A percentile compares a stretch with the other conserved stretches of the same genome.
These are phyloP conservation scores for Isoetes taiwanensis DNA, from an alignment of 75 land plant species.

Conservation along the genomic window DNA sequence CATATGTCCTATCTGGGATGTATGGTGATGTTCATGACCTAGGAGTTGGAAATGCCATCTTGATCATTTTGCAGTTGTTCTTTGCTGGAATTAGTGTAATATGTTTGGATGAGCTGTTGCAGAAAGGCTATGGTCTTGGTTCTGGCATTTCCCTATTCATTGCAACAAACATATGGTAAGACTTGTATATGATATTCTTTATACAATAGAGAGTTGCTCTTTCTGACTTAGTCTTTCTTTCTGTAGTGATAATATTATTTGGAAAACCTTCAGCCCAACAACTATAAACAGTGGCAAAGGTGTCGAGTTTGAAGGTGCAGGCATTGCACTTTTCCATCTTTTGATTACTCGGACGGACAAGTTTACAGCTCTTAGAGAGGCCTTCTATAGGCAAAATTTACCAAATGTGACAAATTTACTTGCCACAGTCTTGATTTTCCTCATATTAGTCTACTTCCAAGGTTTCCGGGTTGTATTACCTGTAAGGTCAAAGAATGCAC, in stretches of 20 bases:
- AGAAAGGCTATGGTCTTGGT: slow-evolving; percentile 87
- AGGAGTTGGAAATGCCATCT: slow-evolving; percentile 80
- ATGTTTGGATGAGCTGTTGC: slow-evolving; percentile 68
- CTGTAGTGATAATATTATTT: slow-evolving; percentile 57
- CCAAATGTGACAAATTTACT: slow-evolving; percentile 57
- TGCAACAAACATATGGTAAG: slow-evolving; percentile 82
- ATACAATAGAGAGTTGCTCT: too few species aligned
- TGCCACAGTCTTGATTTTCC: slow-evolving; percentile 53
- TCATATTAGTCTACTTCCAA: slow-evolving; percentile 62
- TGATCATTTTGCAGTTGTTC: slow-evolving; percentile 66
- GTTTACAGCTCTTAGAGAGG: slow-evolving; percentile 48
- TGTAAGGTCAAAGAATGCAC: slow-evolving; percentile 60
- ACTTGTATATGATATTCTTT: not conserved
- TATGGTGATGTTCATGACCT: slow-evolving; percentile 70
- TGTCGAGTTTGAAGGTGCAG: slow-evolving; percentile 64
- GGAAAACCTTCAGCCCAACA: slow-evolving; percentile 65
- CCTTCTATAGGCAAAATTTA: slow-evolving; percentile 58
- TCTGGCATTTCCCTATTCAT: slow-evolving; percentile 85
- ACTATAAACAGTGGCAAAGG: slow-evolving; percentile 61
- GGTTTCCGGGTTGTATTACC: slow-evolving; percentile 68
- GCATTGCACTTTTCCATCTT: slow-evolving; percentile 52
- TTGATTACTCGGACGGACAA: slow-evolving; percentile 53
- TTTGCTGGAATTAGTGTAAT: slow-evolving; percentile 79
- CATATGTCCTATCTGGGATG: slow-evolving; percentile 84
- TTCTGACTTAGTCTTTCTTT: not conserved